Evolutionary conservation across 352 stramenopile species (phyloP).

Genomic region (Globisporangium spinosum): DNA sequence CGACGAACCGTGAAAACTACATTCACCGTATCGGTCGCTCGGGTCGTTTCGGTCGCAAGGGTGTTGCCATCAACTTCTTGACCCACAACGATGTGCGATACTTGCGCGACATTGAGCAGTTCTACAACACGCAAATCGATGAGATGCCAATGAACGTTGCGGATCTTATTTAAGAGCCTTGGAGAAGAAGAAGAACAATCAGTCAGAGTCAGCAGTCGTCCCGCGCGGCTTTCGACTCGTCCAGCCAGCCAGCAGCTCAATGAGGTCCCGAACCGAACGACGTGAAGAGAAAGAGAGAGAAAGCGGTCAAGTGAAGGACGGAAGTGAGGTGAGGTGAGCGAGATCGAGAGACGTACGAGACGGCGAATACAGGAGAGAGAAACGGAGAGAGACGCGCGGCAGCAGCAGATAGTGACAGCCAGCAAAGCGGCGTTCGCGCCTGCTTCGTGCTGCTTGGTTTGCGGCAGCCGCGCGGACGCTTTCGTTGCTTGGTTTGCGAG

Average conservation of each 20-base stretch:
- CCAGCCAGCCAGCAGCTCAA: background rate
- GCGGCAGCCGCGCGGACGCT: no score
- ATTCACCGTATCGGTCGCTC: conserved; percentile 99
- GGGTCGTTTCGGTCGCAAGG: conserved; percentile 99
- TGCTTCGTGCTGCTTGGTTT: background rate
- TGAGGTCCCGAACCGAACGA: background rate
- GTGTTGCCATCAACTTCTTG: conserved; percentile 99
- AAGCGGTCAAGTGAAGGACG: background rate
- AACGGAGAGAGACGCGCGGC: background rate
- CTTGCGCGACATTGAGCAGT: conserved; percentile 99
- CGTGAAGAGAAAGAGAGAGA: conserved; percentile 20
- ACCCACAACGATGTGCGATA: conserved; percentile 98
- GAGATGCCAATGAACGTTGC: conserved; percentile 99
- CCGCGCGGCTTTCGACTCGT: background rate
- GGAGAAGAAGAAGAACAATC: conserved; percentile 31
- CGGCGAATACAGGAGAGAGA: conserved; percentile 9
- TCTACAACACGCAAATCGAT: conserved; percentile 99
- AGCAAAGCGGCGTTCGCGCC: background rate
- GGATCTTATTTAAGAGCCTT: conserved; percentile 95
- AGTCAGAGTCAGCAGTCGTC: conserved; percentile 34
- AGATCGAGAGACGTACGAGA: conserved; percentile 16
- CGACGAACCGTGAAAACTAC: conserved; percentile 99
- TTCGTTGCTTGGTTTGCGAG: conserved; percentile 18
- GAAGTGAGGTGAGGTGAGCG: conserved; percentile 1
- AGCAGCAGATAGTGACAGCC: background rate